Conservation (phyloP, 306 rosid genomes). For the Cucumis melo region DNA sequence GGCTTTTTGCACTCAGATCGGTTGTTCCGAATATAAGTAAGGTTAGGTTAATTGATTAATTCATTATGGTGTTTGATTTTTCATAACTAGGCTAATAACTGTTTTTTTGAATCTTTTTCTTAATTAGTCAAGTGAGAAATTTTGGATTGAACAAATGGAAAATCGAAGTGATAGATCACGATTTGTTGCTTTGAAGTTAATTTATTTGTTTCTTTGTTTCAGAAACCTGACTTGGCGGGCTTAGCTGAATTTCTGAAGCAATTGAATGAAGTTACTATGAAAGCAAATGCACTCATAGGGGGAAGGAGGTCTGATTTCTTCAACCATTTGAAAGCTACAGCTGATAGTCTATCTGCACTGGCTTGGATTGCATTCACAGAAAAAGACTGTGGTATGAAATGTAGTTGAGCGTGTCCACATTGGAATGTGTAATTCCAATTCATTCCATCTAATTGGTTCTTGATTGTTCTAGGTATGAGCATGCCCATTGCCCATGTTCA, state of each 20-base stretch:
- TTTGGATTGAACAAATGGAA: slow-evolving; percentile 49
- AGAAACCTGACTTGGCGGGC: slow-evolving; percentile 79
- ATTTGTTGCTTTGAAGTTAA: background rate
- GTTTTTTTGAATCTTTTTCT: too few relatives aligned
- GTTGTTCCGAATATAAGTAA: slow-evolving; percentile 94
- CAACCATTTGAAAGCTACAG: slow-evolving; percentile 81
- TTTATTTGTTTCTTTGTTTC: slow-evolving; percentile 16
- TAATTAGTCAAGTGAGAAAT: background rate
- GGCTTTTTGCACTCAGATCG: slow-evolving; percentile 82
- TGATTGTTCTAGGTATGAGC: slow-evolving; percentile 69
- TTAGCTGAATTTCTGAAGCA: slow-evolving; percentile 77
- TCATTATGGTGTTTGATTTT: background rate
- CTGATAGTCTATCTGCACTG: slow-evolving; percentile 87
- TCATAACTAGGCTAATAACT: background rate
- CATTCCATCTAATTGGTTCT: slow-evolving; percentile 10
- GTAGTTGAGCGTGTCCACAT: slow-evolving; percentile 2
- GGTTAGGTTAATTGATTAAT: slow-evolving; percentile 18
- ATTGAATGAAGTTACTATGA: too few relatives aligned
- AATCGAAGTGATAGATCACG: too few relatives aligned
- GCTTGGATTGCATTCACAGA: slow-evolving; percentile 88
- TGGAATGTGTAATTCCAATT: background rate
- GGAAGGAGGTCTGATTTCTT: slow-evolving; percentile 79
- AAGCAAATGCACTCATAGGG: slow-evolving; percentile 54
- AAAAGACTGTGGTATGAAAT: slow-evolving; percentile 70
- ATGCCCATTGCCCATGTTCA: slow-evolving; percentile 97